Evolutionary conservation across 2,329 filamentous ascomycete genomes (phyloP).

Genomic region (Aaosphaeria pasadenensis): DNA sequence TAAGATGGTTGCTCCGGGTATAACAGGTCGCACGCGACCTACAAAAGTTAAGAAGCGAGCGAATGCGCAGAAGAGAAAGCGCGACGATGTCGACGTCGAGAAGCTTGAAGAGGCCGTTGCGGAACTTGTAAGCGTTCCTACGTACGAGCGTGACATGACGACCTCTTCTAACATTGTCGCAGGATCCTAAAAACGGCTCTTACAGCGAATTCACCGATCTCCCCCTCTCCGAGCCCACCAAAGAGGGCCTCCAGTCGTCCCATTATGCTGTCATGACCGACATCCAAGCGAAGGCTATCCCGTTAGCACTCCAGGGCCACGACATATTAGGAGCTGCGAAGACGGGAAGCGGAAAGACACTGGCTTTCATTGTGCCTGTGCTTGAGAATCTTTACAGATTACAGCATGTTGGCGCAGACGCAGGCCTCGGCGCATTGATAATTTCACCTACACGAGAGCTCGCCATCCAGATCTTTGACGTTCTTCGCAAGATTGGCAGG

Average conservation of each 20-base stretch:
- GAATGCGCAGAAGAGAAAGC: conserved; percentile 52
- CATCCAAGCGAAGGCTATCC: conserved; percentile 87
- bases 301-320: conserved; percentile 75
- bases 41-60: conserved; percentile 58
- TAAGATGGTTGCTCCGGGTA: conserved; percentile 27
- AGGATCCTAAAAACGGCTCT: conserved; percentile 60
- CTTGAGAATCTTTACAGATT: conserved; percentile 88
- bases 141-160: neutral
- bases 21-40: conserved; percentile 43
- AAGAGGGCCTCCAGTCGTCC: conserved; percentile 74
- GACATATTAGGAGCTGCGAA: conserved; percentile 95
- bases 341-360: conserved; percentile 91
- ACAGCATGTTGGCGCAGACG: conserved; percentile 84
- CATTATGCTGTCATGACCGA: conserved; percentile 91
- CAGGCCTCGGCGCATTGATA: conserved; percentile 83
- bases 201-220: conserved; percentile 75
- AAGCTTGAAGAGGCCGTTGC: conserved; percentile 44
- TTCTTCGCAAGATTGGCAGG: conserved; percentile 83
- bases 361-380: conserved; percentile 88
- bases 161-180: conserved; percentile 8
- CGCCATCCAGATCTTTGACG: conserved; percentile 95
- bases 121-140: conserved; percentile 33
- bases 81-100: conserved; percentile 49
- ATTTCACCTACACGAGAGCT: conserved; percentile 93
- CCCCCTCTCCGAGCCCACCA: conserved; percentile 79